Conservation (phyloP, 2,329 filamentous ascomycete genomes). For the Aureobasidium musti region DNA sequence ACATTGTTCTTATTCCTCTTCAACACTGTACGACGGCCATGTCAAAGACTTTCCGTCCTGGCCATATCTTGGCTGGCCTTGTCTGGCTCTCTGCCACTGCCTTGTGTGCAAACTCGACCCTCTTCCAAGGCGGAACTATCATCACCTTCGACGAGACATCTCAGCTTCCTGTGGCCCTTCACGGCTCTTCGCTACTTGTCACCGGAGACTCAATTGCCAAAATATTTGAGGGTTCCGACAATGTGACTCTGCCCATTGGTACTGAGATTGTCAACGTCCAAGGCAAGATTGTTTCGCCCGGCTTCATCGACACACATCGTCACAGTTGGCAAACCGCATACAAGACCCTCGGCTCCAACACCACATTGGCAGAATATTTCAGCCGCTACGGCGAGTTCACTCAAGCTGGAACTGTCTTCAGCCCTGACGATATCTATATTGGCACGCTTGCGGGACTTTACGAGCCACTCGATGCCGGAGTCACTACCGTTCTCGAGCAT, state of each 20-base stretch:
- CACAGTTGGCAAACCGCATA: slow-evolving; percentile 59
- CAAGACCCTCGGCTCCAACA: slow-evolving; percentile 57
- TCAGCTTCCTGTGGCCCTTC: slow-evolving; percentile 3
- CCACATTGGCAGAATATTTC: slow-evolving; percentile 54
- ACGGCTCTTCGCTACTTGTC: slow-evolving; percentile 16
- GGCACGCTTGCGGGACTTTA: slow-evolving; percentile 50
- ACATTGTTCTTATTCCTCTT: background rate
- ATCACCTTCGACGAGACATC: slow-evolving; percentile 25
- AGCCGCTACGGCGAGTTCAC: slow-evolving; percentile 45
- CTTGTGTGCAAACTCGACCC: slow-evolving; percentile 4
- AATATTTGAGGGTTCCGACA: background rate
- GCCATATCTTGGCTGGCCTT: slow-evolving; percentile 3
- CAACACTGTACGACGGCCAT: background rate
- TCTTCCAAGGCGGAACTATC: slow-evolving; percentile 24
- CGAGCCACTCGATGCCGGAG: slow-evolving; percentile 56
- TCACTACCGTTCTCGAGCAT: slow-evolving; percentile 57
- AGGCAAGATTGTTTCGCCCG: slow-evolving; percentile 42
- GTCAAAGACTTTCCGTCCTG: background rate
- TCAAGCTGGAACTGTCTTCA: slow-evolving; percentile 39
- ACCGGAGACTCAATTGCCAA: slow-evolving; percentile 10
- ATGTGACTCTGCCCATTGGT: background rate
- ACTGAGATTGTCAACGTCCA: slow-evolving; percentile 46
- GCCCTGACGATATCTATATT: slow-evolving; percentile 52
- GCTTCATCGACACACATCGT: slow-evolving; percentile 50
- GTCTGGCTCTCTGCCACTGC: background rate